Evolutionary conservation across 768 basidiomycete species (phyloP), one percentile per base, ranked within the genome.

Genomic region (Porphyrellus cyaneotinctus): DNA sequence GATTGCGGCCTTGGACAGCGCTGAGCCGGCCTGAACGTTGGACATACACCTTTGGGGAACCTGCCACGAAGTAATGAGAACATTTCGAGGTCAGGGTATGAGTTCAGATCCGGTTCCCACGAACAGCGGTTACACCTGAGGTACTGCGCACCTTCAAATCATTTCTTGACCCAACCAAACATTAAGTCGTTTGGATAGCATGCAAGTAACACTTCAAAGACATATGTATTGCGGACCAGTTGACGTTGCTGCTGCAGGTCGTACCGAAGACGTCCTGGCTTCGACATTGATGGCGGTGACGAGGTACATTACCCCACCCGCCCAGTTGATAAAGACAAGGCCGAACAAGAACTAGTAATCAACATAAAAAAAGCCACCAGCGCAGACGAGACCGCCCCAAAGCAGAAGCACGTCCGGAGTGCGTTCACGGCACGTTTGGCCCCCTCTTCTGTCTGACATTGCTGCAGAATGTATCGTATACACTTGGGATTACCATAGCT

Each of bases 401-500:
- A 99, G 72, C 95, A 97, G 80, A 99, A 99, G 68, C 97, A 99
- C 67, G 97, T 99, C 63, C 84, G 97, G 69, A 98, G 95, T 97
- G 73, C 69, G 87, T 78, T 48, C 42, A 37, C 41, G 54, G 48
- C 46, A 53, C 57, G 9, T 46, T 59, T 52, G 30, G 38, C 48
- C 47, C 56, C 17, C 36, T 32, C 18, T 42, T 22, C 26, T 24
- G 51, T 44, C 54, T 69, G 43, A 71, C 44, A 10, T 26, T 32
- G 20, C 30, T 10, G 11, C 69, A 98, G 95, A 97, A 76, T 92
- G 90, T 64, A 97, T 99, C 68, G 91, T 98, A 23, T 99, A 94
- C 71, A 98, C 97, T 8, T 97, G 95, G 95, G 97, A 99, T 70
- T 98, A 98, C 65, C 95, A 97, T 64, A 90, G 94, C 18, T 97